A percentile compares a stretch with the other conserved stretches of the same genome.
Conservation (phyloP, 768 basidiomycete species). For the Boletus pseudo-olivaceus region DNA sequence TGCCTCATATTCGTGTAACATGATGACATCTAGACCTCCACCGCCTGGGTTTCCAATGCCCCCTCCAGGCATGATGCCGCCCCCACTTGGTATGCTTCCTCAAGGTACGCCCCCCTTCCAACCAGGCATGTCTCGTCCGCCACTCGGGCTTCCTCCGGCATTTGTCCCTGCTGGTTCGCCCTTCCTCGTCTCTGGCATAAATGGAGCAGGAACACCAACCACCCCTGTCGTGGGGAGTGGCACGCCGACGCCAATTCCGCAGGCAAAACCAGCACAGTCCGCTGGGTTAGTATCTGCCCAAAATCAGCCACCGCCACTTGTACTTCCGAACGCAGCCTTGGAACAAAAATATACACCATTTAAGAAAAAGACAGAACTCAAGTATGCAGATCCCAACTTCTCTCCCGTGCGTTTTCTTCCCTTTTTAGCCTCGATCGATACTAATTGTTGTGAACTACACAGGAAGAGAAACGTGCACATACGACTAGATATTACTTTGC, state of each 20-base stretch:
- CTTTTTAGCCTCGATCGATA: not conserved
- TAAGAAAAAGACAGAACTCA: constrained; percentile 73
- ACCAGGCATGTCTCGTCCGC: constrained; percentile 36
- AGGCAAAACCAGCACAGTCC: constrained; percentile 10
- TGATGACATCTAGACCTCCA: constrained; percentile 35
- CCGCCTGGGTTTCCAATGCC: constrained; percentile 56
- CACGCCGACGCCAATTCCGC: constrained; percentile 17
- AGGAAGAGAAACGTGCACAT: constrained; percentile 79
- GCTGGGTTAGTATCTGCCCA: constrained; percentile 23
- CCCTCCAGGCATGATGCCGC: constrained; percentile 38
- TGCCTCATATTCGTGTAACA: constrained; percentile 1
- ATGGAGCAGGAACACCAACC: constrained; percentile 17
- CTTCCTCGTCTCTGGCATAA: constrained; percentile 23
- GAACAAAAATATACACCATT: constrained; percentile 68
- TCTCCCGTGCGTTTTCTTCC: constrained; percentile 53
- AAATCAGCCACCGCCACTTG: constrained; percentile 29
- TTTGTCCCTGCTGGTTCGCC: constrained; percentile 35
- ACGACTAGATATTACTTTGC: constrained; percentile 59
- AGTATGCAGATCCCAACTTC: constrained; percentile 75
- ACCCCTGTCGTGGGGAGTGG: constrained; percentile 23
- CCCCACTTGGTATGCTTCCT: constrained; percentile 34
- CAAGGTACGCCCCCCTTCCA: constrained; percentile 37
- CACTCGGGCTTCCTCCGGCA: constrained; percentile 34
- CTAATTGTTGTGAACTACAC: not conserved
- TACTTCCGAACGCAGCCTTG: constrained; percentile 53